Base-by-base conservation (phyloP, 768 basidiomycete genomes). In the Tricholoma flavovirens region DNA sequence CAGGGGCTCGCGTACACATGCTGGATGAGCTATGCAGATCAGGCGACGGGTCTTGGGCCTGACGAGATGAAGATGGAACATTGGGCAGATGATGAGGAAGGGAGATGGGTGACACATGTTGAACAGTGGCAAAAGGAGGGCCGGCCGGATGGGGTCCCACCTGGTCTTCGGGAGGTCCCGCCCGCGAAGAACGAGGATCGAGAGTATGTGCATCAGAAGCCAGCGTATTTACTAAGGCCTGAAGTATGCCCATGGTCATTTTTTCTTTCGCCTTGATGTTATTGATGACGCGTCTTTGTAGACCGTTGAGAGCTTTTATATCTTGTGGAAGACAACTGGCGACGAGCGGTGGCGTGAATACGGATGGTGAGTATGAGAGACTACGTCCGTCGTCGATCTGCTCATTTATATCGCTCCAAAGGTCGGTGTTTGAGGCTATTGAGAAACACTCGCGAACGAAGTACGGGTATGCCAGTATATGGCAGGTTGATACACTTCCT, bases 11-110 rank as follows among this genome's bases (percentile, higher is more conserved):
- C 82, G 24, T 75, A 81, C 61, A 82, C 80, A 9, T 87, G 84
- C 65, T 84, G 79, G 70, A 67, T 83, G 36, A 75, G 78, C 46
- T 89, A 88, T 65, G 78, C 77, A 1, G 87, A 89, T 66, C 79
- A 79, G 60, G 72, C 74, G 14, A 75, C 80, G 2, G 86, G 88
- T 2, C 66, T 89, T 14, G 83, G 84, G 3, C 81, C 86, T 3
- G 87, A 89, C 56, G 73, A 74, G 60, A 73, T 77, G 59, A 48
- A 30, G 38, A 77, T 79, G 75, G 55, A 58, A 5, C 60, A 55
- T 24, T 63, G 62, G 53, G 30, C 29, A 15, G 48, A 22, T 36
- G 51, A 51, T 38, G 48, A 49, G 17, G 61, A 66, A 38, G 71
- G 68, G 46, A 64, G 64, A 50, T 80, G 79, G 79, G 60, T 76